These are phyloP conservation scores for Psilocybe azurescens DNA, from an alignment of 768 basidiomycete genomes.

Conservation along the genomic window DNA sequence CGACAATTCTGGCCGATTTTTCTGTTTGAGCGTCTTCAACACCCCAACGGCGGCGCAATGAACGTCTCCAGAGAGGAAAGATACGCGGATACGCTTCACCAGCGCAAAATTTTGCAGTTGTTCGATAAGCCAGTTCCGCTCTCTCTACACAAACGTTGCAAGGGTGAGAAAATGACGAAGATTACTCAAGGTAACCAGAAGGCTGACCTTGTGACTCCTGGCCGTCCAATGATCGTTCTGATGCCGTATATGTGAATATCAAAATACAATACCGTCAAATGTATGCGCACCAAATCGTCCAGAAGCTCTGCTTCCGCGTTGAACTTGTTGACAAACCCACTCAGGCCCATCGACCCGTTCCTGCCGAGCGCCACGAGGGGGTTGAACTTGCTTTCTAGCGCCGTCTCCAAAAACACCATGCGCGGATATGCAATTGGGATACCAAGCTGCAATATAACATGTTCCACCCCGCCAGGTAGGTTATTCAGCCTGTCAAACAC, in stretches of 20 bases:
- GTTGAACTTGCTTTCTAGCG: conserved; percentile 83
- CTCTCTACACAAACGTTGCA: conserved; percentile 54
- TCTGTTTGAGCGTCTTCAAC: conserved; percentile 68
- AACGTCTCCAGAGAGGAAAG: conserved; percentile 92
- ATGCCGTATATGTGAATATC: neutral
- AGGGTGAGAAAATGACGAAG: neutral
- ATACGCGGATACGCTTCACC: conserved; percentile 69
- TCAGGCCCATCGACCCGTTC: conserved; percentile 67
- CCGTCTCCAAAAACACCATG: conserved; percentile 85
- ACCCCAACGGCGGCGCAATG: conserved; percentile 88
- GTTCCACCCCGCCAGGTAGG: conserved; percentile 74
- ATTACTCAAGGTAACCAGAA: conserved; percentile 4
- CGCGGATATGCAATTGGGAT: conserved; percentile 93
- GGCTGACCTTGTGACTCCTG: conserved; percentile 72
- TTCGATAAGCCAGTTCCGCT: conserved; percentile 88
- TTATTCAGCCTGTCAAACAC: conserved; percentile 66
- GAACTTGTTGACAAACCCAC: conserved; percentile 88
- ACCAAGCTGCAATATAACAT: conserved; percentile 86
- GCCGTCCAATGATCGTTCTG: conserved; percentile 96
- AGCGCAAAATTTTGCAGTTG: conserved; percentile 77
- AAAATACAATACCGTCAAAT: neutral
- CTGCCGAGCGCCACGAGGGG: conserved; percentile 80
- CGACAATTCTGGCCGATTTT: conserved; percentile 50
- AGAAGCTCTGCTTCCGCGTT: conserved; percentile 92
- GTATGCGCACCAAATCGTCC: conserved; percentile 75